phyloP scores from a whole-genome alignment of 129 eudicot genomes.

The Tanacetum coccineum region DNA sequence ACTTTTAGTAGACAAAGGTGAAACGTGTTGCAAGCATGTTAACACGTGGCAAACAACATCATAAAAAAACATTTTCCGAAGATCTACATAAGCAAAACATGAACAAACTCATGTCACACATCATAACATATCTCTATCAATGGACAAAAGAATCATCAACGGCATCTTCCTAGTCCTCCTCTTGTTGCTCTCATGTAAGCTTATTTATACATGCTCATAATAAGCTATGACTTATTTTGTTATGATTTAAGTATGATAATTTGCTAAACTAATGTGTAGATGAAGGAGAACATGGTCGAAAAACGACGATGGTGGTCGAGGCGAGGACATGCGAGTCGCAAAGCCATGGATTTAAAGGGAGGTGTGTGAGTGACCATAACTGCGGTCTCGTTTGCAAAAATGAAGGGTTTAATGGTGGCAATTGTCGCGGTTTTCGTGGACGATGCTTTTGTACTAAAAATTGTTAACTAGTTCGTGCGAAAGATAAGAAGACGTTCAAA shows the following conservation, averaged over 20 bases:
- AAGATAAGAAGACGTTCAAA: too few relatives aligned
- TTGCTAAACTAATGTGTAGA: neutral
- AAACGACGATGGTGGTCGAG: conserved; percentile 20
- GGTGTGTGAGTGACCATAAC: conserved; percentile 18
- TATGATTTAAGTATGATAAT: too few relatives aligned
- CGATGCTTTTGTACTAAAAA: conserved; percentile 27
- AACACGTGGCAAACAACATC: neutral
- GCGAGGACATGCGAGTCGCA: conserved; percentile 29
- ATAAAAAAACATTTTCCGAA: neutral
- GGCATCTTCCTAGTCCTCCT: conserved; percentile 16
- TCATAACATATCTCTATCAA: too few relatives aligned
- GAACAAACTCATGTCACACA: neutral
- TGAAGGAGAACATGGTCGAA: conserved; percentile 14
- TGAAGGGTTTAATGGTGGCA: conserved; percentile 17
- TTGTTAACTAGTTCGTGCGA: conserved; percentile 7
- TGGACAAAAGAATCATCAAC: conserved; percentile 19
- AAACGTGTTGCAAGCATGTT: neutral
- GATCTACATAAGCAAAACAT: neutral
- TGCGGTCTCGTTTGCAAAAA: conserved; percentile 30
- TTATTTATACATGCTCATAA: neutral
- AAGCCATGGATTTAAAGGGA: conserved; percentile 29
- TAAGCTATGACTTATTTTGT: neutral
- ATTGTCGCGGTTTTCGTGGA: conserved; percentile 21
- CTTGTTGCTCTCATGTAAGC: conserved; percentile 6
- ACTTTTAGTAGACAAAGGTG: neutral